Percentiles rank a stretch among this genome's conserved stretches.
phyloP scores from a whole-genome alignment of 768 basidiomycete genomes.

The Guyanaporus albipodus region DNA sequence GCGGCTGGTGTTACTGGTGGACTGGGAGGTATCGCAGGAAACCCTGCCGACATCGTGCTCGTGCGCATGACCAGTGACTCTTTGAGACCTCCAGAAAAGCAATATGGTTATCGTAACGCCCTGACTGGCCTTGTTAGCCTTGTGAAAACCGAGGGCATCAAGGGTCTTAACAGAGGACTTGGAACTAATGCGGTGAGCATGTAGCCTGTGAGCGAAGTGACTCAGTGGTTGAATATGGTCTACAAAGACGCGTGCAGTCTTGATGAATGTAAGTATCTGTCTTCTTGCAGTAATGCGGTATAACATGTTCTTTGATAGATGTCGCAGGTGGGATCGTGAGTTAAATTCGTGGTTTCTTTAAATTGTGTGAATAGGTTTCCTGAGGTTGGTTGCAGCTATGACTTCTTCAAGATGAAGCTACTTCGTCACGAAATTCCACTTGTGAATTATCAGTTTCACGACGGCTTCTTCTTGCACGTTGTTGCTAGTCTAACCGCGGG shows the following conservation, averaged over 20 bases:
- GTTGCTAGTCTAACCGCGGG: conserved; percentile 67
- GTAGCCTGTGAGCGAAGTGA: neutral
- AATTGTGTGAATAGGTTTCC: neutral
- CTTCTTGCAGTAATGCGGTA: conserved; percentile 1
- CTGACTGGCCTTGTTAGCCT: conserved; percentile 65
- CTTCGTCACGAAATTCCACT: conserved; percentile 51
- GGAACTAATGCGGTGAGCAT: conserved; percentile 69
- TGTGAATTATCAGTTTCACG: conserved; percentile 56
- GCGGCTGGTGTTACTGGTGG: conserved; percentile 74
- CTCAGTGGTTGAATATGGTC: conserved; percentile 6
- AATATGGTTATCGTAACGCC: conserved; percentile 79
- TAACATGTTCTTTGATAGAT: conserved; percentile 38
- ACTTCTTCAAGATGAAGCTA: conserved; percentile 65
- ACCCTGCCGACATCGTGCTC: conserved; percentile 72
- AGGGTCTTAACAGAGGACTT: conserved; percentile 67
- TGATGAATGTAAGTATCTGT: conserved; percentile 63
- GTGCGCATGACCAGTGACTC: conserved; percentile 89
- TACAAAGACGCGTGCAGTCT: conserved; percentile 51
- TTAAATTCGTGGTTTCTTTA: conserved; percentile 8
- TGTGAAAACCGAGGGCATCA: conserved; percentile 63
- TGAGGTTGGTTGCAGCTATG: conserved; percentile 49
- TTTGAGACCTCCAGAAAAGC: conserved; percentile 65
- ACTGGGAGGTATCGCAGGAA: conserved; percentile 80
- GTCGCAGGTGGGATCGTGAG: conserved; percentile 84
- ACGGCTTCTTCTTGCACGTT: conserved; percentile 64